Base-by-base conservation (phyloP, 768 basidiomycete species). In the Lenzites betulinus region DNA sequence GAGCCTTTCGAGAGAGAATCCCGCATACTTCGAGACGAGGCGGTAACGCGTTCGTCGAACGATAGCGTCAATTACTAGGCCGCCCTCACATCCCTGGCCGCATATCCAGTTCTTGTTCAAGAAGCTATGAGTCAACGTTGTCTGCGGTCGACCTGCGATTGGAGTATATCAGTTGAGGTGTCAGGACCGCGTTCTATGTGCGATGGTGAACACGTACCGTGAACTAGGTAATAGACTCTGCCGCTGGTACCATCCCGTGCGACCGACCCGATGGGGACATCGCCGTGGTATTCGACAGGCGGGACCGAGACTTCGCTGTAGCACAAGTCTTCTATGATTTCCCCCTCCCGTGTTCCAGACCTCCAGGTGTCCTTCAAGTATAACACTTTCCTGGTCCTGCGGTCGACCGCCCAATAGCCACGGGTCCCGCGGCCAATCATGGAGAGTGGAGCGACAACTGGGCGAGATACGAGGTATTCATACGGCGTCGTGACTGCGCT, bases 351-450 rank as follows among this genome's bases (percentile, higher is more conserved):
- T 11, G 9, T 16, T 6, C 12, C 15, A n/a, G 5, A 23, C 9
- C 58, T 39, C 62, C 62, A 64, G 1, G 62, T 56, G 35, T 64
- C 62, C 42, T 64, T 64, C 3, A 64, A 30, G 41, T 59, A 54
- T 3, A 59, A 33, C 5, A 59, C 43, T 11, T 26, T 12, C 7
- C 13, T 0, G 3, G 11, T 23, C 4, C 6, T 16, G 3, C 35
- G 16, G 26, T 55, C 46, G 18, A 59, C 48, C 1, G 62, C 62
- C 62, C 62, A 64, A n/a, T 55, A 64, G 2, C 38, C 38, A 8
- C 57, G 57, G 22, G 62, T 59, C 3, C n/a, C 30, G 1, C 62
- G 51, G 4, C 62, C 53, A 12, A 22, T 30, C 13, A 56, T 2
- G 3, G 58, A 54, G 0, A 43, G 25, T 2, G 62, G 58, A 8